A percentile compares a stretch with the other conserved stretches of the same genome.
Conservation (phyloP, 2,329 filamentous ascomycete species). For the Plenodomus biglobosus region DNA sequence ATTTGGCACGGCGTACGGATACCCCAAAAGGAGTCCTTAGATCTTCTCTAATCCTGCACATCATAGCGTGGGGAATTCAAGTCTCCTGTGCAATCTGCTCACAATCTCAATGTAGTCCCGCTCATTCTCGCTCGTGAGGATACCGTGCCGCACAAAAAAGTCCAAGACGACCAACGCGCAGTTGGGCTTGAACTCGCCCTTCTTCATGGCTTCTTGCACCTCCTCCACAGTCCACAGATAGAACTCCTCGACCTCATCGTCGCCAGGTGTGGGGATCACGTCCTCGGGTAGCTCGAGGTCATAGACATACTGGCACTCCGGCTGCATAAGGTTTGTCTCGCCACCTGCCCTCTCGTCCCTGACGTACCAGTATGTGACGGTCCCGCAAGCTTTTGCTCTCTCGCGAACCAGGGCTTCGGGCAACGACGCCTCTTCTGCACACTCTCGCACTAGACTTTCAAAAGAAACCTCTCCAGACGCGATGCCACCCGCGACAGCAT, state of each 20-base stretch:
- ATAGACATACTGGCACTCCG: constrained; percentile 89
- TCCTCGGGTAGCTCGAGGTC: constrained; percentile 75
- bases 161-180: constrained; percentile 82
- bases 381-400: constrained; percentile 62
- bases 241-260: constrained; percentile 88
- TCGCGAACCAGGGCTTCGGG: constrained; percentile 68
- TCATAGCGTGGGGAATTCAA: constrained; percentile 68
- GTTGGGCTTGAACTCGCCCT: constrained; percentile 88
- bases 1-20: constrained; percentile 35
- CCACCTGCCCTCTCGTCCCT: constrained; percentile 75
- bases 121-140: constrained; percentile 79
- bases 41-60: constrained; percentile 8
- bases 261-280: constrained; percentile 72
- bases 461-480: constrained; percentile 77
- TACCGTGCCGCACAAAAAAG: constrained; percentile 84
- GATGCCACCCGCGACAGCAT: constrained; percentile 86
- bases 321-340: constrained; percentile 79
- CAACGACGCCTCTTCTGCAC: constrained; percentile 84
- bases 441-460: constrained; percentile 82
- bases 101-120: constrained; percentile 74
- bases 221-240: constrained; percentile 75
- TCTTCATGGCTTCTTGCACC: constrained; percentile 67
- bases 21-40: constrained; percentile 31
- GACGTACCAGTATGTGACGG: constrained; percentile 82
- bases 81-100: constrained; percentile 70